Evolutionary conservation across 106 monocot species (phyloP), one percentile per base, ranked within the genome.

Genomic region (Xerophyta viscosa): DNA sequence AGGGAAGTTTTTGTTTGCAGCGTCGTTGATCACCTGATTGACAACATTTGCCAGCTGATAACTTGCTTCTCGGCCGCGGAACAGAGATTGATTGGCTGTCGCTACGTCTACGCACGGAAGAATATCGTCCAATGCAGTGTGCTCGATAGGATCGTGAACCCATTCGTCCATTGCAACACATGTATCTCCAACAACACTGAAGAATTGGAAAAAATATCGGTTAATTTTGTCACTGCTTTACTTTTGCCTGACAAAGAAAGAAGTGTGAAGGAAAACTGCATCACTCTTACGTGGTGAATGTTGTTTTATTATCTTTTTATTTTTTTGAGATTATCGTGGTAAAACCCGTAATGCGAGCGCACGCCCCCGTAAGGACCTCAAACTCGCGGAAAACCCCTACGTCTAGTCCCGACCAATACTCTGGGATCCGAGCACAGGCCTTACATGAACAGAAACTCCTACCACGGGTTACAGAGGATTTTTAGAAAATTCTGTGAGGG

Each of bases 81-180:
- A 73, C 26, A 86, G 43, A 3, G 96, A 82, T 39, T 85, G 82
- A 15, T 74, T 74, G 24, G 86, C 85, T 0, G 96, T 98, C 52
- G 76, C 55, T 3, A 68, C 63, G 57, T 98, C 85, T 0, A 89
- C 74, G 41, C 96, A 98, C 1, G 96, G 96, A 31, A 98, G 68
- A 55, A 98, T 82, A 24, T 89, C 81, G 31, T 85, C 96, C 21
- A 98, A 48, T 14, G 96, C 73, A 20, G 89, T 98, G 31, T 73
- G 78, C 4, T 41, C 76, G 0, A 76, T 84, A 52, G 96, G 89
- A 28, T 67, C 63, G 24, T 20, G 58, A 13, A 86, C 85, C 96
- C 96, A 98, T 5, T 98, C 96, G 46, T 89, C 79, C 96, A 98
- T 98, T 6, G 96, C 78, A 27, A 98, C 77, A 50, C 96, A 98